Evolutionary conservation across 805 yeast genomes (phyloP), one percentile per base, ranked within the genome.

Genomic region (Lipomyces sp.): DNA sequence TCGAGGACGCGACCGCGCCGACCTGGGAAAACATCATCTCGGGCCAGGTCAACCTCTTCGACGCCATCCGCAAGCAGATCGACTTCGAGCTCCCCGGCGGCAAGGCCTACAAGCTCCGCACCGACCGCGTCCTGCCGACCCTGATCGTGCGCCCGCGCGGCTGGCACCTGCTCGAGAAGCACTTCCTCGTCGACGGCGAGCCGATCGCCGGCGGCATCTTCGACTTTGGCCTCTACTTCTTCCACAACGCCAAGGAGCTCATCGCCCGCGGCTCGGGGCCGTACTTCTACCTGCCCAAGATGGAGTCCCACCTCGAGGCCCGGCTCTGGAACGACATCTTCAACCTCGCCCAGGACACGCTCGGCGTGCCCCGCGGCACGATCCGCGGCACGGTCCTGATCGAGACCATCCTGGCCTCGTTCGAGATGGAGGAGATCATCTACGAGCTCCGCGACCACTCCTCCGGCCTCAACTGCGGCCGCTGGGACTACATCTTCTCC

Each of bases 351-450:
- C 86, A 82, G 72, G 85, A 82, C 67, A 77, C 77, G 70, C 67
- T 82, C 54, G 80, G 78, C 18, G 63, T 83, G 37, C 78, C 81
- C 39, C 76, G 86, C 55, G 87, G 87, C 53, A 80, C 85, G 57
- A 81, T 82, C 68, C 75, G 87, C 58, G 86, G 81, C 29, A 81
- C 86, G 37, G 86, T 82, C 38, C 73, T 82, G 65, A 81, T 82
- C 61, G 88, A 82, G 71, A 82, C 87, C 44, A 77, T 82, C 55
- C 78, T 83, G 41, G 87, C 85, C 33, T 86, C 82, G 24, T 82
- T 82, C 74, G 86, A 82, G 67, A 81, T 83, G 85, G 86, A 82
- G 68, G 88, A 83, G 70, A 83, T 82, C 65, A 82, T 82, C 63
- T 83, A 79, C 67, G 86, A 82, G 68, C 79, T 82, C 63, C 76